Evolutionary conservation across 345 rosid species (phyloP).

Genomic region (Eucalyptus rudis): DNA sequence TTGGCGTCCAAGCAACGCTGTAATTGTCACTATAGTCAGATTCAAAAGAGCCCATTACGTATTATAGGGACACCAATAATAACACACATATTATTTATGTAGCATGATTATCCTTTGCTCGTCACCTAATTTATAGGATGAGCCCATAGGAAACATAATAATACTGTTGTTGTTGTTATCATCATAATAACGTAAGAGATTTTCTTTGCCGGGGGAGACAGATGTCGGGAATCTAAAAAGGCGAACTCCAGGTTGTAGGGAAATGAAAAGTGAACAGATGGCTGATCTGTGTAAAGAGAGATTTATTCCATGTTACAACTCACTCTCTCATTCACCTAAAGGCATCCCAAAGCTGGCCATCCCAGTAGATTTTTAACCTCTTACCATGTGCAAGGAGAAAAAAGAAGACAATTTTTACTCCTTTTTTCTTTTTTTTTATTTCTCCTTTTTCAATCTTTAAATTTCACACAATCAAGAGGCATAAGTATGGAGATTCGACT

Average conservation of each 20-base stretch:
- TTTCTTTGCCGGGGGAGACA: background rate
- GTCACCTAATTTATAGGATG: background rate
- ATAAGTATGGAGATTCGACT: background rate
- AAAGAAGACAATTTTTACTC: background rate
- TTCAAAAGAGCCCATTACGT: background rate
- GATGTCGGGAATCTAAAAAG: background rate
- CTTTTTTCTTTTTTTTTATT: background rate
- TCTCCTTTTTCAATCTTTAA: background rate
- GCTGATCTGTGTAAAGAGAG: background rate
- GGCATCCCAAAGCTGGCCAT: background rate
- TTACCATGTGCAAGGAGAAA: background rate
- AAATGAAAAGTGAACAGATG: background rate
- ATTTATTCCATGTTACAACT: background rate
- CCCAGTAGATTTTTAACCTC: background rate
- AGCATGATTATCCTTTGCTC: background rate
- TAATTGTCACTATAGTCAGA: background rate
- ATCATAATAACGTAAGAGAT: background rate
- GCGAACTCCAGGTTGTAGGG: background rate
- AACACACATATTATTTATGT: background rate
- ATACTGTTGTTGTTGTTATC: background rate
- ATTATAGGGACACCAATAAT: background rate
- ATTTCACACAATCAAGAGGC: background rate
- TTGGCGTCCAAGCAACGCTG: background rate
- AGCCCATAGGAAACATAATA: background rate
- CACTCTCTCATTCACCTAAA: background rate